These are phyloP conservation scores for Clavispora phyllophila DNA, from an alignment of 805 yeast genomes.

Conservation along the genomic window DNA sequence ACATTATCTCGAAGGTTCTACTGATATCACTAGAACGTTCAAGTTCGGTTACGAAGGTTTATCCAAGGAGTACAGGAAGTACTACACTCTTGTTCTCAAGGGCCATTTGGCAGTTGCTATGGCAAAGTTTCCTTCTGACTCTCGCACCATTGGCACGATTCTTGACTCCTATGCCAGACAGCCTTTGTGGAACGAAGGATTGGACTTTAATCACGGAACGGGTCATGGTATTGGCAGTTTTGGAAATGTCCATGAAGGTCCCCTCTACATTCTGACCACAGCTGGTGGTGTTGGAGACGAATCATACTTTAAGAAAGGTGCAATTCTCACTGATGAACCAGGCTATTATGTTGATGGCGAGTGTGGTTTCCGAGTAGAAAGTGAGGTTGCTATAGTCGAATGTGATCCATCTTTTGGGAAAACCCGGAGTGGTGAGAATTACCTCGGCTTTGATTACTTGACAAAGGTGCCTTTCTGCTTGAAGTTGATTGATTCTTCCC, in stretches of 20 bases:
- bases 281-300: slow-evolving; percentile 47
- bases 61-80: slow-evolving; percentile 46
- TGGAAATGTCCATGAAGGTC: slow-evolving; percentile 92
- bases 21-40: slow-evolving; percentile 88
- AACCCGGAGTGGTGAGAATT: slow-evolving; percentile 23
- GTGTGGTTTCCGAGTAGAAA: slow-evolving; percentile 86
- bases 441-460: slow-evolving; percentile 35
- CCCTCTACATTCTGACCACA: slow-evolving; percentile 70
- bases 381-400: slow-evolving; percentile 62
- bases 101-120: slow-evolving; percentile 87
- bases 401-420: slow-evolving; percentile 32
- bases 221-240: slow-evolving; percentile 97
- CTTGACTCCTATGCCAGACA: slow-evolving; percentile 83
- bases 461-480: slow-evolving; percentile 39
- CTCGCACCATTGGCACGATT: slow-evolving; percentile 64
- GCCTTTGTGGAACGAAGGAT: slow-evolving; percentile 73
- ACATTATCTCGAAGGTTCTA: slow-evolving; percentile 90
- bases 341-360: slow-evolving; percentile 90
- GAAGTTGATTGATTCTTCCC: slow-evolving; percentile 30
- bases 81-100: slow-evolving; percentile 81
- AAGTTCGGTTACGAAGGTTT: slow-evolving; percentile 47
- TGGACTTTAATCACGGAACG: slow-evolving; percentile 90
- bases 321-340: slow-evolving; percentile 85
- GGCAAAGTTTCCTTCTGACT: slow-evolving; percentile 62
- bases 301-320: slow-evolving; percentile 48